Evolutionary conservation across 148 eudicot species (phyloP).

Genomic region (Oxyria digyna): DNA sequence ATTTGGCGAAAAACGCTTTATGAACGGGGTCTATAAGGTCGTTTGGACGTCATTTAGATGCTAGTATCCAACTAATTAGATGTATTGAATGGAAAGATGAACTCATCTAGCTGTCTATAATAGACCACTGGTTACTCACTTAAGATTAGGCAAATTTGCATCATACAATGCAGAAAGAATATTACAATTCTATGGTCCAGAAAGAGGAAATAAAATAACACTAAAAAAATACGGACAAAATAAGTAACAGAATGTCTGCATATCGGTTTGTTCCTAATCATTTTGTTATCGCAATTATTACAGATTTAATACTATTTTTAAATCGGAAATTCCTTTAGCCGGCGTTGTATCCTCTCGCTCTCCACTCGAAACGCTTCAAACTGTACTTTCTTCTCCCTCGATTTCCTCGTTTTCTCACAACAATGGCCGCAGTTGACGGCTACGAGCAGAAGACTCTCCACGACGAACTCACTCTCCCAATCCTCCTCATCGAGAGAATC

Average conservation of each 20-base stretch:
- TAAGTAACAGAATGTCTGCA: not conserved
- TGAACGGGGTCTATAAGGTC: no score
- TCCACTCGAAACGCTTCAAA: not conserved
- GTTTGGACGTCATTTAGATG: no score
- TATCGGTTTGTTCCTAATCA: not conserved
- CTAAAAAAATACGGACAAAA: not conserved
- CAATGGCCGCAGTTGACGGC: constrained; percentile 12
- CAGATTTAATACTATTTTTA: not conserved
- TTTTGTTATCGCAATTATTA: not conserved
- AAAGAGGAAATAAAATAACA: no score
- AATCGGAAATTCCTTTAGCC: not conserved
- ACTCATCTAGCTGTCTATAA: no score
- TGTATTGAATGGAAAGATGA: no score
- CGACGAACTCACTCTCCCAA: constrained; percentile 42
- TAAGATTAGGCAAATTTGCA: no score
- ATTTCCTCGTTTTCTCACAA: not conserved
- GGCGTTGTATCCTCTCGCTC: not conserved
- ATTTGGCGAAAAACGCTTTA: no score
- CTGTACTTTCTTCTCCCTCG: not conserved
- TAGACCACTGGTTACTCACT: no score
- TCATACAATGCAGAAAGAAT: no score
- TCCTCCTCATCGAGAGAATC: constrained; percentile 45
- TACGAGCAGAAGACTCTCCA: constrained; percentile 28
- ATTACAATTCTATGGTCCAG: no score
- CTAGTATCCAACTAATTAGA: no score